Evolutionary conservation across 2,329 filamentous ascomycete species (phyloP).

Genomic region (Neonectria magnoliae): DNA sequence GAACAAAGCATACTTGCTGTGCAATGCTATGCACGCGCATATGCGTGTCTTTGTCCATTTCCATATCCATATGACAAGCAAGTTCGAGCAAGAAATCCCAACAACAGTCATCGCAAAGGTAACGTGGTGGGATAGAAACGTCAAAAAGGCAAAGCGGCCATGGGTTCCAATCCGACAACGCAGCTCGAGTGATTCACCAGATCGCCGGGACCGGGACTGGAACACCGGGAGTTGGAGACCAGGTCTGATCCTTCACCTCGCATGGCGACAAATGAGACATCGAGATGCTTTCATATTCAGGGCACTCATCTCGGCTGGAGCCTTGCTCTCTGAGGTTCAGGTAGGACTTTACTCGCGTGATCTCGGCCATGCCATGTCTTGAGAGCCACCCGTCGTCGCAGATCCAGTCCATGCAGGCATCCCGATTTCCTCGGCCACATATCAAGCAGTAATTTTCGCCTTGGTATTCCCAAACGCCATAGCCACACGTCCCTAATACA

Average conservation of each 20-base stretch:
- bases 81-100: conserved; percentile 6
- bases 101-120: conserved; percentile 3
- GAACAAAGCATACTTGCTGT: background rate
- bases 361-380: conserved; percentile 14
- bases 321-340: conserved; percentile 7
- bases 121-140: conserved; percentile 17
- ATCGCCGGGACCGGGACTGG: conserved; percentile 17
- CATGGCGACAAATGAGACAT: background rate
- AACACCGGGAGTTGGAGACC: conserved; percentile 15
- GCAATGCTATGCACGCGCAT: background rate
- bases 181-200: conserved; percentile 19
- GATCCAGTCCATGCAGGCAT: conserved; percentile 10
- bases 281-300: conserved; percentile 14
- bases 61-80: conserved; percentile 4
- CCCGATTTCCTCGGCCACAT: conserved; percentile 22
- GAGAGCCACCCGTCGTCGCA: background rate
- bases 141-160: conserved; percentile 12
- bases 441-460: conserved; percentile 39
- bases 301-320: conserved; percentile 4
- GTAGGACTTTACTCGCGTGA: conserved; percentile 10
- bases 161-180: conserved; percentile 27
- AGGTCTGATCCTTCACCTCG: conserved; percentile 1
- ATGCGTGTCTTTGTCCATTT: conserved; percentile 8
- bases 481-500: conserved; percentile 37
- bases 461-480: conserved; percentile 48